Base-by-base conservation (phyloP, 345 rosid species). In the Aquilaria malaccensis region DNA sequence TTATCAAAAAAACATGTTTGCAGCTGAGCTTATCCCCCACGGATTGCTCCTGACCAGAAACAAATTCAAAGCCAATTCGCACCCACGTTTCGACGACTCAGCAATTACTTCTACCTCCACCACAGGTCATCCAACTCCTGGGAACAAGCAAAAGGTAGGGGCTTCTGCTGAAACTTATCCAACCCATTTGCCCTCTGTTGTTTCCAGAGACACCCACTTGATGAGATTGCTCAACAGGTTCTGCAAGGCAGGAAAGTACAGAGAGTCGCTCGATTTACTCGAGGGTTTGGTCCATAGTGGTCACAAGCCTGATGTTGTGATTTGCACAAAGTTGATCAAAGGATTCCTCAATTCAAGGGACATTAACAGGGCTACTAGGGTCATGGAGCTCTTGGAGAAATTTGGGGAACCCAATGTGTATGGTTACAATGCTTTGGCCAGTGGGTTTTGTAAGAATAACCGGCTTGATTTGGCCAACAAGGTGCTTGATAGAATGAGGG, bases 261-360 rank as follows among this genome's bases (percentile, higher is more conserved):
- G 58, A 29, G 98, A 88, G 62, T 71, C 96, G 11, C 83, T 92
- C 5, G 83, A 85, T 46, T 76, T 83, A 61, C 92, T 88, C 50
- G 98, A 86, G 73, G 74, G 70, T 43, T 78, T 88, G 81, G 83
- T 83, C 5, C 74, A 65, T 30, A 83, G 79, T 59, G 88, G 84
- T 11, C 79, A 78, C 66, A 80, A 65, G 14, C 96, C 92, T 10
- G 95, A 88, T 63, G 87, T 83, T 45, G 68, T 88, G 30, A 60
- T 75, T 50, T 92, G 96, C 64, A 92, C 98, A 7, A 85, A 82
- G 85, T 91, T 92, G 69, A 80, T 88, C 10, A 83, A 86, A 72
- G 90, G 92, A 9, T 80, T 92, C 13, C 82, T 85, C 68, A 78
- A 66, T 33, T 73, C 74, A 0, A 78, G 77, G 65, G 82, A 86